A percentile compares a stretch with the other conserved stretches of the same genome.
phyloP scores from a whole-genome alignment of 345 rosid genomes.

The Cardiospermum halicacabum region DNA sequence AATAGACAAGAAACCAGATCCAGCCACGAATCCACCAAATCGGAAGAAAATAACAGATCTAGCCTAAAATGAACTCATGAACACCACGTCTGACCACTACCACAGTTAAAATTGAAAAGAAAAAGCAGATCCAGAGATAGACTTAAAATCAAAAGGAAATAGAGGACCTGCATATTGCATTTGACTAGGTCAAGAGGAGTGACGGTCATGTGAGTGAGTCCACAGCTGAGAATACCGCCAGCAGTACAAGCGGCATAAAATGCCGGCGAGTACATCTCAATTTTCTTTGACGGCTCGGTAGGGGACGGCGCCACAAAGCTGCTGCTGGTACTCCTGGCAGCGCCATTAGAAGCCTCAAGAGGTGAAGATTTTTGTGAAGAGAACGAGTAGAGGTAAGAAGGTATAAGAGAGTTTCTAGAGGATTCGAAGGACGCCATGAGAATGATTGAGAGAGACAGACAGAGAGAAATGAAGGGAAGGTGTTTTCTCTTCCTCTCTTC shows the following conservation, averaged over 20 bases:
- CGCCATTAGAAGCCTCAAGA: constrained; percentile 22
- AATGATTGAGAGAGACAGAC: not conserved
- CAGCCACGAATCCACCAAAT: not conserved
- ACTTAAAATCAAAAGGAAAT: too few relatives aligned
- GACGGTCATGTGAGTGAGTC: constrained; percentile 87
- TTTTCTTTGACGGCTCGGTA: constrained; percentile 58
- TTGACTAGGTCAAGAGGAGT: constrained; percentile 99
- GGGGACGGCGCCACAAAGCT: constrained; percentile 52
- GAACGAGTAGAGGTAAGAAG: constrained; percentile 59
- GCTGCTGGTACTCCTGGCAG: constrained; percentile 6
- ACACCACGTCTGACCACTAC: constrained; percentile 6
- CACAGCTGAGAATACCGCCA: constrained; percentile 95
- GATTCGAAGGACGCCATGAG: constrained; percentile 50
- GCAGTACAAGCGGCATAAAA: constrained; percentile 85
- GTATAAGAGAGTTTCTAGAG: constrained; percentile 48
- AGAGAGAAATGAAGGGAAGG: not conserved
- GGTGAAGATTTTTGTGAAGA: constrained; percentile 35
- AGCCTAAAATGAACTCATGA: not conserved
- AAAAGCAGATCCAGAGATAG: constrained; percentile 6
- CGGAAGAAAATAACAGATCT: not conserved
- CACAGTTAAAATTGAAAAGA: not conserved
- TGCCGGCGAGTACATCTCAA: constrained; percentile 85
- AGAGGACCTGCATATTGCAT: constrained; percentile 93
- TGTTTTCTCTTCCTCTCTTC: constrained; percentile 2
- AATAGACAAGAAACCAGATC: not conserved